Conservation (phyloP, 2,329 filamentous ascomycete genomes). For the Hymenoscyphus salicellus region DNA sequence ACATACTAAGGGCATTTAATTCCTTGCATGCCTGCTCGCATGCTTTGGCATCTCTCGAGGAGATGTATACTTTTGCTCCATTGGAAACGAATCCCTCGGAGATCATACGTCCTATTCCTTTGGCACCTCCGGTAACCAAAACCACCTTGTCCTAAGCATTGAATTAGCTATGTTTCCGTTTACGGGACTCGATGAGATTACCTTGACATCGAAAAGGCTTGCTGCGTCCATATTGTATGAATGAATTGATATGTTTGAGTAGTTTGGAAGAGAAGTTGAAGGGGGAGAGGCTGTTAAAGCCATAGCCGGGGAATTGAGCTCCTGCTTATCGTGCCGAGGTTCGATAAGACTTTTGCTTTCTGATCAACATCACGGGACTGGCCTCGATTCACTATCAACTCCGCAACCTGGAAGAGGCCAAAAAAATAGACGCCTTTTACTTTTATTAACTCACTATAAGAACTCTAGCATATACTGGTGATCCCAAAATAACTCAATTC, state of each 20-base stretch:
- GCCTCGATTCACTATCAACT: neutral
- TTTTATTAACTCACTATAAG: no score
- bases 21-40: slow-evolving; percentile 59
- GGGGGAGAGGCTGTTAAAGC: neutral
- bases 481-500: neutral
- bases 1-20: slow-evolving; percentile 50
- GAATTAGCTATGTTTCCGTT: neutral
- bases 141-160: slow-evolving; percentile 50
- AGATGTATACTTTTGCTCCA: slow-evolving; percentile 68
- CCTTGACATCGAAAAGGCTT: slow-evolving; percentile 59
- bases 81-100: slow-evolving; percentile 63
- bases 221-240: slow-evolving; percentile 49
- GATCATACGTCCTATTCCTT: slow-evolving; percentile 68
- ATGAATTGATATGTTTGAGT: slow-evolving; percentile 2
- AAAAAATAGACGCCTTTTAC: no score
- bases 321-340: neutral
- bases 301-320: neutral
- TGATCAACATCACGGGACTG: neutral
- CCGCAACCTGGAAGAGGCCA: neutral
- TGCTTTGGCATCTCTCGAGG: slow-evolving; percentile 59
- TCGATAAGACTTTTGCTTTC: neutral
- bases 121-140: slow-evolving; percentile 56
- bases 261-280: neutral
- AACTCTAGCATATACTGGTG: no score
- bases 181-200: slow-evolving; percentile 32